Base-by-base conservation (phyloP, 495 filamentous ascomycete species). In the Podospora pseudopauciseta region DNA sequence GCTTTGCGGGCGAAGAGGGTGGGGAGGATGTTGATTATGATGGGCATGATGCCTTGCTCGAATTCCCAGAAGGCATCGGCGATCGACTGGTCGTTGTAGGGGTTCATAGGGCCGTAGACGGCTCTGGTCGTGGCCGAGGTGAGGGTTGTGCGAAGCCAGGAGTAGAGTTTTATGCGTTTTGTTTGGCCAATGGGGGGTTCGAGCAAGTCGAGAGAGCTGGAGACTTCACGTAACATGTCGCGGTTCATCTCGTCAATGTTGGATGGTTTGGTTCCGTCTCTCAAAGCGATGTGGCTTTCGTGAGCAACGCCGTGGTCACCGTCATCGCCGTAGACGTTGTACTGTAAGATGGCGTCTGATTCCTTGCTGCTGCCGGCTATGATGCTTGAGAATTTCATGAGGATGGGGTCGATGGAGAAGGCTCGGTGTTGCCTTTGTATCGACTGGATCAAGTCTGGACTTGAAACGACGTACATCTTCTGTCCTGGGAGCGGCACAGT, bases 41-140 rank as follows among this genome's bases (percentile, higher is more conserved):
- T 67, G 16, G 68, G 67, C 49, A 77, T 76, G 13, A 86, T 65
- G 60, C 80, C 77, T 6, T 64, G 67, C 65, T 86, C 80, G 63
- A 83, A 81, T 9, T 80, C 74, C 83, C 81, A 84, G 65, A 84
- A 86, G 0, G 77, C 80, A 16, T 84, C 75, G 55, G 69, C 70
- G 19, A 84, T 62, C 1, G 64, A 67, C 62, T 68, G 49, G n/a
- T 83, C 74, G 34, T 78, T 73, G 67, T 80, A 86, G 11, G 84
- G 85, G 68, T 86, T 86, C 67, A 76, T 55, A 1, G 79, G 80
- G 0, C 86, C 85, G 68, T 86, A 87, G 0, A 80, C 76, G 5
- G 82, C 71, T 18, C 80, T 72, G 0, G 83, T 85, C n/a, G 81
- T 85, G 3, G 85, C 84, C 28, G 74, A 68, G 0, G 81, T 85